Conservation (phyloP, 805 yeast species). For the Candida suzukii region DNA sequence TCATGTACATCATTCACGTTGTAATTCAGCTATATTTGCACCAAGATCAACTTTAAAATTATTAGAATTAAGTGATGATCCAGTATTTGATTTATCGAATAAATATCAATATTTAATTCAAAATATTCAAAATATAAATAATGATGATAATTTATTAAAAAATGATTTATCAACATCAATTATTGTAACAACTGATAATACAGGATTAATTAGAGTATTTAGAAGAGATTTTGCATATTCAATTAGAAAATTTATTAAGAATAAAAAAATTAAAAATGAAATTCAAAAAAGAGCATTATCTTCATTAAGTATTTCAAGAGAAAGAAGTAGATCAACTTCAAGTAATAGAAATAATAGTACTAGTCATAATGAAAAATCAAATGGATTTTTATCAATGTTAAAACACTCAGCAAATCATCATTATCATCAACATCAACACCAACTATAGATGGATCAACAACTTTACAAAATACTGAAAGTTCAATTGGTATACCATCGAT, state of each 20-base stretch:
- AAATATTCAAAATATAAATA: background rate
- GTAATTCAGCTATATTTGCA: constrained; percentile 74
- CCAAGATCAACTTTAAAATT: constrained; percentile 61
- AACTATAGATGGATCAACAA: too few relatives aligned
- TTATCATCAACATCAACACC: too few relatives aligned
- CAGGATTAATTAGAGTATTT: constrained; percentile 68
- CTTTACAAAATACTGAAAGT: too few relatives aligned
- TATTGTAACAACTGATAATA: constrained; percentile 69
- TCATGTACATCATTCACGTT: constrained; percentile 69
- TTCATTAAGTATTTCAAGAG: constrained; percentile 5
- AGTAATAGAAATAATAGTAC: background rate
- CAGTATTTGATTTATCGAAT: constrained; percentile 55
- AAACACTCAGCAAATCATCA: background rate
- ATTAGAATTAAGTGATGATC: constrained; percentile 69
- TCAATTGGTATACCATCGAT: too few relatives aligned
- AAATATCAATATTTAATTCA: constrained; percentile 6
- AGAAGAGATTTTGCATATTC: constrained; percentile 68
- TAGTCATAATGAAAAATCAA: background rate
- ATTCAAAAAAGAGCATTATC: background rate
- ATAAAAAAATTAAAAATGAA: constrained; percentile 8
- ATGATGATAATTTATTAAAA: constrained; percentile 18
- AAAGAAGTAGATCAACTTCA: constrained; percentile 10
- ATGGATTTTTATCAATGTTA: background rate
- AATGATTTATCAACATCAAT: constrained; percentile 35
- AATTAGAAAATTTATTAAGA: constrained; percentile 25